Conservation (phyloP, 768 basidiomycete species). For the Coprinellus aureogranulatus region DNA sequence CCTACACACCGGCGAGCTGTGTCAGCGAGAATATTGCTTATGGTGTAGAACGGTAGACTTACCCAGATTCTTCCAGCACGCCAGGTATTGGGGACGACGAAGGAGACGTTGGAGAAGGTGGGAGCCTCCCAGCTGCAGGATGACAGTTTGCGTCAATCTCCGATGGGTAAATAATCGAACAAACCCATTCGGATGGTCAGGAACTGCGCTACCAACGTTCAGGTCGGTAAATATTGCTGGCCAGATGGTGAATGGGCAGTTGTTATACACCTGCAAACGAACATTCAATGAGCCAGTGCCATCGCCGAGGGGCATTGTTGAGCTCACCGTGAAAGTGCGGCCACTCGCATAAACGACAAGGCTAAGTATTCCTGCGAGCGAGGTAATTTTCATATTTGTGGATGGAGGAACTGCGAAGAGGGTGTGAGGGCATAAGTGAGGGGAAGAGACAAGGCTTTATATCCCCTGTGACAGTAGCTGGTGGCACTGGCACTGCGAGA, state of each 20-base stretch:
- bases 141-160: neutral
- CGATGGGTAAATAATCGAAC: too few species aligned
- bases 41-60: neutral
- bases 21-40: neutral
- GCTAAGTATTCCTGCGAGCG: too few species aligned
- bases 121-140: conserved; percentile 37
- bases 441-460: too few species aligned
- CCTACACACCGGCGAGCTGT: conserved; percentile 38
- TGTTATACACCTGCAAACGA: conserved; percentile 63
- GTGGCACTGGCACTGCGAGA: too few species aligned
- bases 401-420: too few species aligned
- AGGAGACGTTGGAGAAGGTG: conserved; percentile 36
- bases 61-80: conserved; percentile 58
- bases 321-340: too few species aligned
- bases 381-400: too few species aligned
- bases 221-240: conserved; percentile 57
- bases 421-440: too few species aligned
- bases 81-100: conserved; percentile 62
- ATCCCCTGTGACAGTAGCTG: too few species aligned
- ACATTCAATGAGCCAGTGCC: too few species aligned
- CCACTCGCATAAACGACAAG: too few species aligned
- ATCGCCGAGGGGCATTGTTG: too few species aligned
- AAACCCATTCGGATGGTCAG: conserved; percentile 26
- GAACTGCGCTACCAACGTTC: conserved; percentile 44
- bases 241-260: conserved; percentile 63